phyloP scores from a whole-genome alignment of 1,284 basidiomycete species.

The Ceratobasidium sp. region DNA sequence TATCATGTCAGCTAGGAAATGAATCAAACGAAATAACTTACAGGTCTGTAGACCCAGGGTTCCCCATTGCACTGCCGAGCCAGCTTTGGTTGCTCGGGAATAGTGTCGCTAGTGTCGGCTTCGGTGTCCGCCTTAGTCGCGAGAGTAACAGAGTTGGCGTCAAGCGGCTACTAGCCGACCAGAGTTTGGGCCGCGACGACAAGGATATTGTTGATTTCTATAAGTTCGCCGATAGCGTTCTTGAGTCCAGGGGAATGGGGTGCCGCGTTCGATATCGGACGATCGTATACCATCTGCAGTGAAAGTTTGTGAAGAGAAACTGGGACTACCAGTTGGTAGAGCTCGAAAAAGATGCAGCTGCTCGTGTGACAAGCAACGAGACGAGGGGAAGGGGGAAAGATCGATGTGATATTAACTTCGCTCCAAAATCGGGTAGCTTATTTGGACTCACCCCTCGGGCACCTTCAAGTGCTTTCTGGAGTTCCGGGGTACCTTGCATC shows the following conservation, averaged over 20 bases:
- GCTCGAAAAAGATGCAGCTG: conserved; percentile 40
- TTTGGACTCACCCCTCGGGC: no score
- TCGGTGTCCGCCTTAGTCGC: conserved; percentile 25
- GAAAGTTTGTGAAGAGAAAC: conserved; percentile 40
- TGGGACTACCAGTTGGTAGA: conserved; percentile 30
- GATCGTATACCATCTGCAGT: conserved; percentile 7
- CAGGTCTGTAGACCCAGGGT: conserved; percentile 89
- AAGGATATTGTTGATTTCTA: conserved; percentile 31
- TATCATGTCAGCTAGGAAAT: conserved; percentile 7
- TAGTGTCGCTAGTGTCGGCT: conserved; percentile 32
- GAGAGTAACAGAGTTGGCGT: conserved; percentile 12
- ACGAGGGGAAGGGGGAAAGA: conserved; percentile 50
- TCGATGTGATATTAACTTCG: no score
- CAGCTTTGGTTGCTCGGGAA: conserved; percentile 36
- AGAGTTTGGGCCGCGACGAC: conserved; percentile 12
- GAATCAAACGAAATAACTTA: conserved; percentile 59
- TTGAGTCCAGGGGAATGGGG: conserved; percentile 21
- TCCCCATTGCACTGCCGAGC: conserved; percentile 61
- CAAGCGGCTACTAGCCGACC: conserved; percentile 25
- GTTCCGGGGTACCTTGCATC: no score
- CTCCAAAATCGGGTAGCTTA: no score
- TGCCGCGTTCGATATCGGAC: conserved; percentile 23
- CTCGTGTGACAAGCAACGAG: conserved; percentile 31
- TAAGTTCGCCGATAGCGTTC: conserved; percentile 22
- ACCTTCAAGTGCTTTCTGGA: no score